Base-by-base conservation (phyloP, 257 asterid species). In the Verbascum thapsus region DNA sequence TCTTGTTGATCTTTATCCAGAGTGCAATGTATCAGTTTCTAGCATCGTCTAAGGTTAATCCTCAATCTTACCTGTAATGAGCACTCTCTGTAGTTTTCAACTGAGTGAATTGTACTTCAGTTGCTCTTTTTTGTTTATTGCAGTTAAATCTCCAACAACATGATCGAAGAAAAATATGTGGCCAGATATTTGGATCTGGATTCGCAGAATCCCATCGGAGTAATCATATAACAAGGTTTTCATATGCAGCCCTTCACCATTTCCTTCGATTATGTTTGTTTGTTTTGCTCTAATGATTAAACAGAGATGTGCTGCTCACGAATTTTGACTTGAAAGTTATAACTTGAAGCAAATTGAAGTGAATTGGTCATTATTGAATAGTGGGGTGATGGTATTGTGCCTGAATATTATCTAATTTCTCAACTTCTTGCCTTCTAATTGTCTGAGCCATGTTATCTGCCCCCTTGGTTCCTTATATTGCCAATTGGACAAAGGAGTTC, bases 11-110 rank as follows among this genome's bases (percentile, higher is more conserved):
- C 48, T 61, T 45, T 64, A 63, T 69, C 78, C 91, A 91, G 96
- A 91, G 96, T 78, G 85, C 96, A 68, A 66, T 85, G 73, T 88
- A 91, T 79, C 81, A 82, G 71, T 91, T 84, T 74, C 70, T 91
- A 61, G 70, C 88, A 51, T 80, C 91, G 69, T 84, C 89, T 49
- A 69, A 82, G 97, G 97, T 87, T 66, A 69, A 70, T 48, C 64
- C 74, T 66, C 34, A 58, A 58, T 56, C 60, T 43, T 45, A 34
- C 41, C 67, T 53, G 42, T 61, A 23, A 20, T 62, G 43, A 48
- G 52, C 53, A 56, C 63, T 49, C 61, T 45, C 62, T 62, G 43
- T 50, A 10, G 38, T 43, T 16, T 54, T 59, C 53, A 8, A 10
- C 35, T 11, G 48, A 50, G 39, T 48, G 50, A 47, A 68, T 56